Base-by-base conservation (phyloP, 306 rosid genomes). In the Cucumis melo region DNA sequence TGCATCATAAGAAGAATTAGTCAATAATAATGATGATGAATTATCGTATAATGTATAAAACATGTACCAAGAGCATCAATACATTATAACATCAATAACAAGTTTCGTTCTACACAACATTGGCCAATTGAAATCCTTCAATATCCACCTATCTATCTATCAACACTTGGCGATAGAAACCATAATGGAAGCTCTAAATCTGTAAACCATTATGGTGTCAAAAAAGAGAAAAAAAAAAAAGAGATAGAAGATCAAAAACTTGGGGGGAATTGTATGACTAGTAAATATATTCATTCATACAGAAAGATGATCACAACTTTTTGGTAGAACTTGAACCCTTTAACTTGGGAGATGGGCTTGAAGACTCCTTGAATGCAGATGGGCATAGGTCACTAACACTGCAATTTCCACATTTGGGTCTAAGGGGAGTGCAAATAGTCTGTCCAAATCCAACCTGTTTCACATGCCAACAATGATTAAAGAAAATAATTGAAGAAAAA, bases 401-500 rank as follows among this genome's bases (percentile, higher is more conserved):
- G 68, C 98, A 93, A 56, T 77, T 82, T 67, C 86, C 90, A 44
- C 98, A 93, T 29, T 66, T 84, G 75, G 98, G 97, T 79, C 97
- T 61, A 61, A 87, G 87, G 10, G 98, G 91, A 38, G 92, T 89
- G 78, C 98, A 93, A 36, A 91, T 77, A 6, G 91, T 84, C 79
- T 91, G 87, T 82, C 97, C 98, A 86, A 93, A 93, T 2, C 93
- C 91, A 24, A 93, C 98, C 98, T 89, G 85, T 80, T 80, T 56
- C 77, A 50, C 36, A 39, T 75, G 11, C 5, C 38, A 75, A 27
- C 42, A 75, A 57, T 38, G 4, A 5, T 58, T 1, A 58, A 58
- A 61, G 34, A 34, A 21, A 11, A 41, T 9, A 21, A 20, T 1
- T 23, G 24, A 13, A 46, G 5, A 46, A 46, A 46, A 12, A 42